These are phyloP conservation scores for Collybia sordida DNA, from an alignment of 768 basidiomycete species.

Conservation along the genomic window DNA sequence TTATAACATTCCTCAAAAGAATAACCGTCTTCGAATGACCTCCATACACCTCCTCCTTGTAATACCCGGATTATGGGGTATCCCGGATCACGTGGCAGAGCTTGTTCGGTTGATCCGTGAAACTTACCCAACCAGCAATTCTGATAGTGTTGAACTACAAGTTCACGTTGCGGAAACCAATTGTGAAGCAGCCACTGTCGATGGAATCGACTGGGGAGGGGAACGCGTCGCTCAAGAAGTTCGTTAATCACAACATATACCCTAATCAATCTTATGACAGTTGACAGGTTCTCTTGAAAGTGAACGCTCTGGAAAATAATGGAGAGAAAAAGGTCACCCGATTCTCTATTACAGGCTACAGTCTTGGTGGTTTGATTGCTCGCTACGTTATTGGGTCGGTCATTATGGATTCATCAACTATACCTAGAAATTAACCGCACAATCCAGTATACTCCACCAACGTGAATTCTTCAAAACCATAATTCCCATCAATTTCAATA, in stretches of 20 bases:
- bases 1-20: too few relatives aligned
- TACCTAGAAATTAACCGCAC: slow-evolving; percentile 42
- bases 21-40: slow-evolving; percentile 18
- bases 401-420: slow-evolving; percentile 40
- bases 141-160: slow-evolving; percentile 48
- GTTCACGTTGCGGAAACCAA: slow-evolving; percentile 69
- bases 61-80: slow-evolving; percentile 81
- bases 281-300: slow-evolving; percentile 53
- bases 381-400: slow-evolving; percentile 75
- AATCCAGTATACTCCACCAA: slow-evolving; percentile 58
- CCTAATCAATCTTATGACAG: not conserved
- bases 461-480: slow-evolving; percentile 71
- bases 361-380: slow-evolving; percentile 78
- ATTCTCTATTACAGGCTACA: slow-evolving; percentile 78
- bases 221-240: slow-evolving; percentile 83
- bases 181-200: slow-evolving; percentile 67
- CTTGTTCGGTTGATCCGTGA: slow-evolving; percentile 53
- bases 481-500: slow-evolving; percentile 77
- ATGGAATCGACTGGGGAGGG: slow-evolving; percentile 83
- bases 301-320: slow-evolving; percentile 49
- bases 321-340: slow-evolving; percentile 56
- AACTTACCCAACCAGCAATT: slow-evolving; percentile 27
- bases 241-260: slow-evolving; percentile 9
- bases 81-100: slow-evolving; percentile 62
- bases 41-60: slow-evolving; percentile 48